Evolutionary conservation across 768 basidiomycete species (phyloP), one percentile per base, ranked within the genome.

Genomic region (Calvatia gigantea): DNA sequence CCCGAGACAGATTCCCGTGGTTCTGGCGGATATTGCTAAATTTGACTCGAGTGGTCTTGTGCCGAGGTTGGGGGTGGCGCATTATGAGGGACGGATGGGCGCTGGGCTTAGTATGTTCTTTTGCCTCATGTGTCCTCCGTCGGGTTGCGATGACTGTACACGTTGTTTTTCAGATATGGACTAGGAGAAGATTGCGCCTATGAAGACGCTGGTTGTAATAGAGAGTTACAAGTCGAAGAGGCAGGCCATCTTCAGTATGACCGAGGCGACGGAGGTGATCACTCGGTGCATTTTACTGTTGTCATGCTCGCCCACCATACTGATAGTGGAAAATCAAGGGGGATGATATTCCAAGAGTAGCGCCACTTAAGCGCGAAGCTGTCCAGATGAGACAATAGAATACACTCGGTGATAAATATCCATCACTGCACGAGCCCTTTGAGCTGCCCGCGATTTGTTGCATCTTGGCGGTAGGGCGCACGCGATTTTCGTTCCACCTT

Each of bases 181-280:
- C 31, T 65, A 84, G 42, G 96, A 92, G 2, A 71, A 75, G 0
- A 86, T 99, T 54, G 94, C 82, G 0, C 94, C 92, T 5, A 98
- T 99, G 97, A 78, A 71, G 62, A 71, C 84, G 44, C 75, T 96
- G 8, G 97, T 97, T 29, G 74, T 99, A 31, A 98, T 95, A 0
- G 96, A 99, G 75, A 94, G 91, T 63, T 99, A 93, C 74, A 98
- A 98, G 76, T 78, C 98, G 60, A 99, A 99, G 75, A 79, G 87
- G 35, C 95, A 97, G 71, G 95, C 98, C 1, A 88, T 99, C 3
- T 73, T 91, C 44, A 95, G 93, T 65, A 94, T 97, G 1, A 92
- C 86, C 56, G 97, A 99, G 68, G 97, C 95, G 15, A 89, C 93
- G 2, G 97, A 98, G 77, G 98, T 98, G 96, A 98, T 99, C 62